Evolutionary conservation across 345 rosid species (phyloP).

Genomic region (Citrus hindsii): DNA sequence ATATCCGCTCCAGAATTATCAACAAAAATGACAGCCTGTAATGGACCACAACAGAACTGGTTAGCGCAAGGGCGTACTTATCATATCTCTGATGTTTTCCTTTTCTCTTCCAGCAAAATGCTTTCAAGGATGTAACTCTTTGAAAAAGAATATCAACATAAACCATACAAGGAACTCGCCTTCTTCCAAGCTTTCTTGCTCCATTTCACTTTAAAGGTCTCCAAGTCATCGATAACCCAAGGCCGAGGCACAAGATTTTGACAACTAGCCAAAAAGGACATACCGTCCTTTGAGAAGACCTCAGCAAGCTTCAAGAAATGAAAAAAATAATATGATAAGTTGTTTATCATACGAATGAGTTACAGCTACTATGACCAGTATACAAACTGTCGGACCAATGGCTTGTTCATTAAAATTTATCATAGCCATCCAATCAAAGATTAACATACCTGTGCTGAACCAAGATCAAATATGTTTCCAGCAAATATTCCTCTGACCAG

Average conservation of each 20-base stretch:
- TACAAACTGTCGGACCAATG: neutral
- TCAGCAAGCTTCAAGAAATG: conserved; percentile 79
- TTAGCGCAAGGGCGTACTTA: conserved; percentile 14
- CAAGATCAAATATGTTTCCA: conserved; percentile 96
- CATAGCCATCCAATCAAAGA: conserved; percentile 8
- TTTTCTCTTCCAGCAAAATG: neutral
- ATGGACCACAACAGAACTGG: conserved; percentile 18
- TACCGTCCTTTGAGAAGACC: conserved; percentile 94
- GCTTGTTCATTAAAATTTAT: neutral
- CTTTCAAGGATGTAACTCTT: neutral
- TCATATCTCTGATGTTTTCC: neutral
- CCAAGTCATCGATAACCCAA: conserved; percentile 96
- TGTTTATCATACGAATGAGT: neutral
- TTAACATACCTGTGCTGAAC: conserved; percentile 81
- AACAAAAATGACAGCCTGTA: conserved; percentile 88
- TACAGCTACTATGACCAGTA: neutral
- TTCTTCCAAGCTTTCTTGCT: conserved; percentile 90
- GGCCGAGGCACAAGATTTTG: conserved; percentile 91
- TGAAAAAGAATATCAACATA: neutral
- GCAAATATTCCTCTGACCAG: conserved; percentile 88
- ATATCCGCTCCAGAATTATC: conserved; percentile 99
- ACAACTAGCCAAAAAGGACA: conserved; percentile 92
- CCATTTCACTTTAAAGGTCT: conserved; percentile 74
- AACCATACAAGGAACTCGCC: conserved; percentile 33
- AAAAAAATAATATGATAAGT: conserved; percentile 5